Percentiles rank a stretch among this genome's conserved stretches.
Conservation (phyloP, 345 rosid genomes). For the rapeseed (Brassica napus) region Da-Ae NC_063439.1:11647001-11647500, state of each 20-base stretch:
- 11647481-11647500: conserved; percentile 14
- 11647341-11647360: conserved; percentile 28
- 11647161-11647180: neutral
- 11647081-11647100: neutral
- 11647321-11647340: conserved; percentile 27
- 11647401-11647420: neutral
- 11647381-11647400: conserved; percentile 5
- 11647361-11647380: conserved; percentile 14
- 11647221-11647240: no score
- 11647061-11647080: neutral
- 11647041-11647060: conserved; percentile 8
- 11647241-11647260: conserved; percentile 4
- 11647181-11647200: conserved; percentile 12
- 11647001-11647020: neutral
- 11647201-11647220: conserved; percentile 6
- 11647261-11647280: conserved; percentile 20
- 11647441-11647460: neutral
- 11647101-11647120: conserved; percentile 4
- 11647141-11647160: neutral
- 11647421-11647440: neutral
- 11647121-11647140: conserved; percentile 27
- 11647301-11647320: conserved; percentile 1
- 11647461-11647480: neutral
- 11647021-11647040: conserved; percentile 14
- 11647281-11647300: neutral